Percentiles rank a stretch among this genome's conserved stretches.
phyloP scores from a whole-genome alignment of 106 monocot genomes.

The Phalaenopsis equestris region DNA sequence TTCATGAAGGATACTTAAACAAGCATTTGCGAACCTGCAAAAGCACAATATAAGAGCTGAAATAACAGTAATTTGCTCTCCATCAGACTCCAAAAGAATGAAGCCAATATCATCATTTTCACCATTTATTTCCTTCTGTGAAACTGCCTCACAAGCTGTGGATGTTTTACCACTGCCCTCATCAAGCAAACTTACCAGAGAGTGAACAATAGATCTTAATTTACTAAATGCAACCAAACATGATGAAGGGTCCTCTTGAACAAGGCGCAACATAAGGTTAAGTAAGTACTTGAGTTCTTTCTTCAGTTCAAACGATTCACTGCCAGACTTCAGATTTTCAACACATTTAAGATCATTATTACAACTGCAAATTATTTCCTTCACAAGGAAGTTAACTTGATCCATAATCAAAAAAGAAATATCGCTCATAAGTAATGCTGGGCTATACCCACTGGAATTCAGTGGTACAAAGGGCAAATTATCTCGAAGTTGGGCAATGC shows the following conservation, averaged over 20 bases:
- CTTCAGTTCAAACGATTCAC: conserved; percentile 13
- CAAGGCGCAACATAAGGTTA: conserved; percentile 39
- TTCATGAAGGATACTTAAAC: conserved; percentile 39
- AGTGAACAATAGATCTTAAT: conserved; percentile 30
- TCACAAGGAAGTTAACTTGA: conserved; percentile 25
- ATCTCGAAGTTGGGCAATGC: conserved; percentile 13
- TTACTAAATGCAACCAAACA: conserved; percentile 25
- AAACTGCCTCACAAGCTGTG: conserved; percentile 11
- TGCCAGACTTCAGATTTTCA: conserved; percentile 1
- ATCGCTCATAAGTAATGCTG: conserved; percentile 12
- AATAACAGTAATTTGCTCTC: conserved; percentile 5
- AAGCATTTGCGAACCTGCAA: conserved; percentile 30
- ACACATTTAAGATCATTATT: conserved; percentile 1
- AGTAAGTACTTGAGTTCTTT: conserved; percentile 35
- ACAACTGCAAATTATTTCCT: conserved; percentile 10
- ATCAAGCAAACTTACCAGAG: not conserved
- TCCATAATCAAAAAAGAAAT: conserved; percentile 23
- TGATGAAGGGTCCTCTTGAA: conserved; percentile 40
- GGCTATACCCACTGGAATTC: conserved; percentile 11
- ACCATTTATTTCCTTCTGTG: conserved; percentile 14
- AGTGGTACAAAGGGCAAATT: not conserved
- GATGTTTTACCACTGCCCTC: conserved; percentile 2
- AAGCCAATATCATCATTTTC: conserved; percentile 7
- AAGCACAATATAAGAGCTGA: conserved; percentile 19
- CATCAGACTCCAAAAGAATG: not conserved